These are phyloP conservation scores for Rutidosis leptorrhynchoides DNA, from an alignment of 129 eudicot genomes.

Conservation along the genomic window DNA sequence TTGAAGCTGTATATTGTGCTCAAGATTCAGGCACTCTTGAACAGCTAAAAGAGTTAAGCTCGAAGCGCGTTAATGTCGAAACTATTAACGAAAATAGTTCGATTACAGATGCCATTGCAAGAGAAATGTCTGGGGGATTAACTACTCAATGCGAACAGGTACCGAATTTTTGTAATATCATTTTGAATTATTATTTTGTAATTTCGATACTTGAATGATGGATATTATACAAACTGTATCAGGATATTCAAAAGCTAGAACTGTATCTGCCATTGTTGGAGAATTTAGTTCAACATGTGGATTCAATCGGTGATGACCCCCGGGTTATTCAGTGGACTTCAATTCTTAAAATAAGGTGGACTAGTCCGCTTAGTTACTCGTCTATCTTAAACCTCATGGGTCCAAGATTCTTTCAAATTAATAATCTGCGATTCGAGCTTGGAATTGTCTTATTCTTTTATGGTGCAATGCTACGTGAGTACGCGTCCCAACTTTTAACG, in stretches of 20 bases:
- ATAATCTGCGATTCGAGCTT: slow-evolving; percentile 60
- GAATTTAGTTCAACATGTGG: slow-evolving; percentile 56
- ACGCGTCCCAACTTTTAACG: slow-evolving; percentile 53
- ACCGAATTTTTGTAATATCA: background rate
- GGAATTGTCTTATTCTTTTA: slow-evolving; percentile 65
- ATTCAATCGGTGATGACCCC: slow-evolving; percentile 20
- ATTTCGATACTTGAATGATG: no score
- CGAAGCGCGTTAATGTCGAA: slow-evolving; percentile 55
- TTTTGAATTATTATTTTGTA: background rate
- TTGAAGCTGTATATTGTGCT: slow-evolving; percentile 48
- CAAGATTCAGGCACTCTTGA: slow-evolving; percentile 65
- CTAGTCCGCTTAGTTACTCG: slow-evolving; percentile 55
- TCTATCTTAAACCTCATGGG: slow-evolving; percentile 45
- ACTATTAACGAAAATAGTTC: slow-evolving; percentile 48
- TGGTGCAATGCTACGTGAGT: slow-evolving; percentile 64
- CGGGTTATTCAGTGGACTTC: slow-evolving; percentile 47
- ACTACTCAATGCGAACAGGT: slow-evolving; percentile 75
- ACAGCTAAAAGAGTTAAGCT: slow-evolving; percentile 71
- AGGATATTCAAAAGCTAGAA: slow-evolving; percentile 67
- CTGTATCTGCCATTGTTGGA: slow-evolving; percentile 64
- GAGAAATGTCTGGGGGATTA: slow-evolving; percentile 79
- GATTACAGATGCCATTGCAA: slow-evolving; percentile 72
- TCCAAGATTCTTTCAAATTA: slow-evolving; percentile 55
- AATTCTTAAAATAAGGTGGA: slow-evolving; percentile 68
- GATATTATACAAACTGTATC: background rate